Base-by-base conservation (phyloP, 2,329 filamentous ascomycete genomes). In the Balansia obtecta region DNA sequence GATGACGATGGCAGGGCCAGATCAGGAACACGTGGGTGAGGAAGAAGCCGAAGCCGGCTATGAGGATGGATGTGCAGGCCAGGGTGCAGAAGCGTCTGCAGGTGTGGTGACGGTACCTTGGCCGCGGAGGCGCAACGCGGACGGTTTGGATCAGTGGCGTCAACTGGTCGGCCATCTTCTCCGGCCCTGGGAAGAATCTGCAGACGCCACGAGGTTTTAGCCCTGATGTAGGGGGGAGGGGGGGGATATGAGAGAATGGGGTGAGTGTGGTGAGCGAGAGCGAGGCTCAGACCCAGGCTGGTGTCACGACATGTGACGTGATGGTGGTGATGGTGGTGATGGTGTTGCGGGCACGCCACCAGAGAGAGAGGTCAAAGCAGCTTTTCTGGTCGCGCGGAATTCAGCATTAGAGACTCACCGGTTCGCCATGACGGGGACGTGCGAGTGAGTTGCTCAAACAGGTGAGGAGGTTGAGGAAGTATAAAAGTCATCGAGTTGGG, bases 131-230 rank as follows among this genome's bases (percentile, higher is more conserved):
- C 52, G 71, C 72, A 57, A 83, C 71, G 16, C 62, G 74, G 52
- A 86, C 77, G 48, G 77, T 81, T 58, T 80, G 73, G 54, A 88
- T 75, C 58, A 88, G 73, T 52, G 85, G 84, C 47, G 82, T 85
- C 51, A 71, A 72, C 69, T 88, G 83, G 63, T 53, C 58, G 49
- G 63, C 55, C 66, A 69, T 68, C 49, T 65, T 65, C 51, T 65
- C 61, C 33, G 56, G 45, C 50, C 51, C 49, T 45, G 51, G 41
- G 22, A 40, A 20, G 18, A 44, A 50, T 52, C 55, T 57, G 53
- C 18, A 40, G 48, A 40, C 13, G 16, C 32, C 16, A 5, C 13
- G 27, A 45, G 40, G n/a, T 4, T 16, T 45, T 34, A 50, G 41
- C 40, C 12, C 40, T 45, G 34, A 37, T 10, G 34, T 12, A 37